Percentiles rank a stretch among this genome's conserved stretches.
These are phyloP conservation scores for Ochromonas danica DNA, from an alignment of 108 stramenopile genomes.

Conservation along the genomic window DNA sequence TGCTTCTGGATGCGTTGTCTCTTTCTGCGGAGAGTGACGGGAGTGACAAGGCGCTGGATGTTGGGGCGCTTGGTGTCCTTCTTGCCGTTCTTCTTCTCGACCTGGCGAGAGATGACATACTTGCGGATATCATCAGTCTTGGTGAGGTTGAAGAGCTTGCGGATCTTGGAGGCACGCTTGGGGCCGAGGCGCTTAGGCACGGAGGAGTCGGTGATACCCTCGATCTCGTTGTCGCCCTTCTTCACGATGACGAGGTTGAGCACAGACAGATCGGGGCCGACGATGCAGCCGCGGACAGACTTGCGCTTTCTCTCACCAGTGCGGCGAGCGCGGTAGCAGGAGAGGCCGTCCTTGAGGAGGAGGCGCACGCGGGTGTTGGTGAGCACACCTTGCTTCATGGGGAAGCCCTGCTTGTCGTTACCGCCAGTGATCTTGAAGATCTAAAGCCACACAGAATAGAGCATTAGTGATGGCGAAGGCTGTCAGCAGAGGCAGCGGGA, in stretches of 20 bases:
- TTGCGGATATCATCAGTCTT: conserved; percentile 99
- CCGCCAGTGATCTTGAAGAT: conserved; percentile 96
- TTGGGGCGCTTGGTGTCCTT: conserved; percentile 96
- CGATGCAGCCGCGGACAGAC: conserved; percentile 98
- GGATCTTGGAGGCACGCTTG: conserved; percentile 99
- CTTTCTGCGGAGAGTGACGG: conserved; percentile 71
- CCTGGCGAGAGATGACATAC: conserved; percentile 91
- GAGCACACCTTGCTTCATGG: conserved; percentile 99
- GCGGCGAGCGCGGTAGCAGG: conserved; percentile 60
- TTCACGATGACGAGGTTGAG: conserved; percentile 97
- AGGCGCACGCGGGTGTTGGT: conserved; percentile 95
- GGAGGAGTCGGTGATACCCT: conserved; percentile 86
- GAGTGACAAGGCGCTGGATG: conserved; percentile 99
- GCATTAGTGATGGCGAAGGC: not conserved
- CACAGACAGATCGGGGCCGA: conserved; percentile 94
- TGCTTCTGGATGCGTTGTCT: not conserved
- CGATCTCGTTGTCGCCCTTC: conserved; percentile 81
- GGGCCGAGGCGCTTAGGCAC: conserved; percentile 96
- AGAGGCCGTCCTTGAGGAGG: conserved; percentile 79
- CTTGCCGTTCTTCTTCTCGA: conserved; percentile 75
- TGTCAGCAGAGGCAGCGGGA: too few species aligned
- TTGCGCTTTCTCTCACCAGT: conserved; percentile 72
- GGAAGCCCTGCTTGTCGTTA: conserved; percentile 99
- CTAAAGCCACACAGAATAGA: too few species aligned
- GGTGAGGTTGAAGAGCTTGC: conserved; percentile 98